Evolutionary conservation across 2,329 filamentous ascomycete genomes (phyloP).

Genomic region (Penicillium sp.): DNA sequence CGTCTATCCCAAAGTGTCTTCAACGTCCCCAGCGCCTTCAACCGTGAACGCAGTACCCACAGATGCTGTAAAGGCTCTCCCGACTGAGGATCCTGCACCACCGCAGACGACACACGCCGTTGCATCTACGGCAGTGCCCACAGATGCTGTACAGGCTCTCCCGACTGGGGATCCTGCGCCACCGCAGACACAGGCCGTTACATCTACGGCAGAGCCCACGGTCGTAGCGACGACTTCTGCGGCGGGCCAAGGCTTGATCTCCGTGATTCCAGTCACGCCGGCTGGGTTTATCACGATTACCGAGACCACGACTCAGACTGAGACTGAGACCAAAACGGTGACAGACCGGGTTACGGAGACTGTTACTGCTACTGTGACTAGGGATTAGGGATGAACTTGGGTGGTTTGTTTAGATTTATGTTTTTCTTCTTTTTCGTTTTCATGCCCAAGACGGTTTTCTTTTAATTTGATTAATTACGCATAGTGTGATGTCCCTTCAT

Average conservation of each 20-base stretch:
- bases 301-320: constrained; percentile 8
- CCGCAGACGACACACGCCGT: not conserved
- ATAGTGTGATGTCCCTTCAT: too few species aligned
- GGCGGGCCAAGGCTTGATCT: constrained; percentile 1
- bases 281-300: constrained; percentile 16
- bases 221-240: not conserved
- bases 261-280: constrained; percentile 16
- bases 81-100: not conserved
- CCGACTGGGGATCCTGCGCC: not conserved
- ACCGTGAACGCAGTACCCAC: not conserved
- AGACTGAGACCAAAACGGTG: constrained; percentile 16
- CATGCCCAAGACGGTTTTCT: too few species aligned
- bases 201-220: not conserved
- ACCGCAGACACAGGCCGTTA: not conserved
- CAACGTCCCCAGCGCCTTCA: not conserved
- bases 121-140: not conserved
- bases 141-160: not conserved
- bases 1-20: not conserved
- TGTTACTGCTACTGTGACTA: constrained; percentile 8
- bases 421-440: not conserved
- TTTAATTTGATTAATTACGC: not conserved
- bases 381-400: not conserved
- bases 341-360: constrained; percentile 15
- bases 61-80: not conserved
- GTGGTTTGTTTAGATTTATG: not conserved